Evolutionary conservation across 352 stramenopile genomes (phyloP).

Genomic region (Pythium apleroticum): DNA sequence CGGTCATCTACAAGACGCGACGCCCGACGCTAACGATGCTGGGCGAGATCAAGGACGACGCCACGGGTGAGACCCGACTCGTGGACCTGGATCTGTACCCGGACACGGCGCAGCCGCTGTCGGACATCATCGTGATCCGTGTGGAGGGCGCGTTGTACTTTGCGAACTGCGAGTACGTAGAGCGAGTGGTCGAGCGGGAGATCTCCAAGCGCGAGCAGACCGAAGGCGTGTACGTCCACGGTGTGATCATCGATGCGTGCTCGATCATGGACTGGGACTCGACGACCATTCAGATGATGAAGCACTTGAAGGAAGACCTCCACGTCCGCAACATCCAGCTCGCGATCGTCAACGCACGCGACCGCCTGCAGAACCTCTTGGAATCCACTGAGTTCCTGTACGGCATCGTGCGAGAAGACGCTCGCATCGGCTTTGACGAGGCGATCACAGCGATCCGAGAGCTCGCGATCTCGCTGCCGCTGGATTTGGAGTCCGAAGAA

Average conservation of each 20-base stretch:
- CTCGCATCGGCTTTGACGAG: constrained; percentile 61
- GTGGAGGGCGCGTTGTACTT: constrained; percentile 63
- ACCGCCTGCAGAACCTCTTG: constrained; percentile 63
- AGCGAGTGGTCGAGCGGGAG: constrained; percentile 49
- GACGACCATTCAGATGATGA: constrained; percentile 87
- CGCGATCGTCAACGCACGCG: constrained; percentile 75
- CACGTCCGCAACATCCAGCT: constrained; percentile 56
- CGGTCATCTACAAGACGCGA: constrained; percentile 60
- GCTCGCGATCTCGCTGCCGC: constrained; percentile 10
- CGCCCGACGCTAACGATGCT: constrained; percentile 49
- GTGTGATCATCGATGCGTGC: constrained; percentile 69
- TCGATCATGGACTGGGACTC: constrained; percentile 86
- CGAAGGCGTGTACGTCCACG: constrained; percentile 38
- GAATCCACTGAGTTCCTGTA: constrained; percentile 63
- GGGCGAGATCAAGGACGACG: constrained; percentile 34
- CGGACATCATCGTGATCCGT: constrained; percentile 47
- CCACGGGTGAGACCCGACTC: constrained; percentile 37
- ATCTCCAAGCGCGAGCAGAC: constrained; percentile 43
- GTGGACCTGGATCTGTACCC: constrained; percentile 49
- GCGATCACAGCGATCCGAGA: constrained; percentile 64
- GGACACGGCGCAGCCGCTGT: constrained; percentile 39
- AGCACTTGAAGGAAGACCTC: constrained; percentile 68
- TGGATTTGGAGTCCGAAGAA: constrained; percentile 5
- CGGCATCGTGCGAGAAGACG: constrained; percentile 58
- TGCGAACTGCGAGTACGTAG: constrained; percentile 63